phyloP scores from a whole-genome alignment of 2,329 filamentous ascomycete genomes.

The Xylaria sp. region DNA sequence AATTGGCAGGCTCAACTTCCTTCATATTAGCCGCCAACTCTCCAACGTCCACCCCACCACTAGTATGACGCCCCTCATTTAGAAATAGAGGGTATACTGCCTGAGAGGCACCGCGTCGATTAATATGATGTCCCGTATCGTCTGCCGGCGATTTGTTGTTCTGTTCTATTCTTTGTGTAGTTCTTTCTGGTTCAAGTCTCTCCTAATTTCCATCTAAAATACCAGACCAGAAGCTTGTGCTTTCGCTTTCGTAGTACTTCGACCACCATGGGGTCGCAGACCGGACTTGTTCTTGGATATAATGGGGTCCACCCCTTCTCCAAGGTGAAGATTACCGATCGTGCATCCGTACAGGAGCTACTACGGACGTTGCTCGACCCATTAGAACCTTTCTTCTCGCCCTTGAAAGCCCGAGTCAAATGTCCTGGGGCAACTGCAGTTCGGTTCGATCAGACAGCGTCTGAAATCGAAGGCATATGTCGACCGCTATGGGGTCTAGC shows the following conservation, averaged over 20 bases:
- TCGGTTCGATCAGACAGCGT: constrained; percentile 80
- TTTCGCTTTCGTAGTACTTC: not conserved
- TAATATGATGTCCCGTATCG: constrained; percentile 10
- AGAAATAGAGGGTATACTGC: constrained; percentile 13
- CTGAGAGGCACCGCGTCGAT: constrained; percentile 9
- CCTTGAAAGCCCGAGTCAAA: constrained; percentile 71
- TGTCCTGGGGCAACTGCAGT: constrained; percentile 77
- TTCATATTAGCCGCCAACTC: constrained; percentile 49
- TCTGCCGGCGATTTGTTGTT: not conserved
- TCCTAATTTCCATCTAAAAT: constrained; percentile 10
- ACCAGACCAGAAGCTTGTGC: not conserved
- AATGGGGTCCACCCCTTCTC: constrained; percentile 66
- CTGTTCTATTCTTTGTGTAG: not conserved
- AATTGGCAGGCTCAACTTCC: constrained; percentile 44
- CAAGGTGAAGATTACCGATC: constrained; percentile 61
- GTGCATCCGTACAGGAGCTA: constrained; percentile 69
- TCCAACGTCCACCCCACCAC: constrained; percentile 39
- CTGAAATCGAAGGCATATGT: constrained; percentile 80
- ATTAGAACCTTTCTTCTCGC: constrained; percentile 77
- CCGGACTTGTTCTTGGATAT: constrained; percentile 62
- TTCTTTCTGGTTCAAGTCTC: not conserved
- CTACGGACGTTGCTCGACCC: constrained; percentile 75
- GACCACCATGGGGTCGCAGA: constrained; percentile 46
- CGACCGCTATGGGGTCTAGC: constrained; percentile 81
- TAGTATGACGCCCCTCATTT: constrained; percentile 44